These are phyloP conservation scores for Aspergillus fumigatiaffinis DNA, from an alignment of 2,329 filamentous ascomycete genomes.

Conservation along the genomic window DNA sequence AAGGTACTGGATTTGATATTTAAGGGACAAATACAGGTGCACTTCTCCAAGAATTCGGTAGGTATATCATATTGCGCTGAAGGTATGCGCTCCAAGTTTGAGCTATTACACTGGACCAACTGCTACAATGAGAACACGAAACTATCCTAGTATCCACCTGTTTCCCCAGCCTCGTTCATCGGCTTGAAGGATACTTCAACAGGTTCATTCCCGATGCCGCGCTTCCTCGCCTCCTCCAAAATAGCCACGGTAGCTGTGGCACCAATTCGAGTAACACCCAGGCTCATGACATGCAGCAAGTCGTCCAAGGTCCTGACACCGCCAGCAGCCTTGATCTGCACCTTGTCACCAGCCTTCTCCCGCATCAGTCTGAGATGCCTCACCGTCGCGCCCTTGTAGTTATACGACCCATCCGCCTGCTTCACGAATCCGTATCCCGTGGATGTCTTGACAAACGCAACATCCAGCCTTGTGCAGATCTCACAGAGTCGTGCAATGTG, in stretches of 20 bases:
- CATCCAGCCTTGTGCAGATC: constrained; percentile 50
- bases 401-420: constrained; percentile 48
- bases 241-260: constrained; percentile 54
- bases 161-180: constrained; percentile 14
- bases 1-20: neutral
- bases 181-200: constrained; percentile 20
- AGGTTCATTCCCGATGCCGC: constrained; percentile 45
- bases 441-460: constrained; percentile 59
- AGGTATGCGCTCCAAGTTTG: too few relatives aligned
- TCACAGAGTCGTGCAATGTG: constrained; percentile 52
- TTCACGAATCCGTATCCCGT: constrained; percentile 61
- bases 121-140: neutral
- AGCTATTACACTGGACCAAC: too few relatives aligned
- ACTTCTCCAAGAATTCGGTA: neutral
- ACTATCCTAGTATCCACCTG: constrained; percentile 12
- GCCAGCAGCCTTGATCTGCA: constrained; percentile 58
- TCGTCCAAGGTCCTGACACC: constrained; percentile 57
- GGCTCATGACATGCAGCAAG: constrained; percentile 50
- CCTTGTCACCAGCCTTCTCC: constrained; percentile 37
- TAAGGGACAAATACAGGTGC: neutral
- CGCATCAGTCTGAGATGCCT: constrained; percentile 54
- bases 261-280: constrained; percentile 55
- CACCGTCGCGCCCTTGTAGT: constrained; percentile 52
- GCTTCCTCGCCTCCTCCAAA: constrained; percentile 50
- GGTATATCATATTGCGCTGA: neutral